Conservation (phyloP, 345 rosid species). For the Sisymbrium altissimum region DNA sequence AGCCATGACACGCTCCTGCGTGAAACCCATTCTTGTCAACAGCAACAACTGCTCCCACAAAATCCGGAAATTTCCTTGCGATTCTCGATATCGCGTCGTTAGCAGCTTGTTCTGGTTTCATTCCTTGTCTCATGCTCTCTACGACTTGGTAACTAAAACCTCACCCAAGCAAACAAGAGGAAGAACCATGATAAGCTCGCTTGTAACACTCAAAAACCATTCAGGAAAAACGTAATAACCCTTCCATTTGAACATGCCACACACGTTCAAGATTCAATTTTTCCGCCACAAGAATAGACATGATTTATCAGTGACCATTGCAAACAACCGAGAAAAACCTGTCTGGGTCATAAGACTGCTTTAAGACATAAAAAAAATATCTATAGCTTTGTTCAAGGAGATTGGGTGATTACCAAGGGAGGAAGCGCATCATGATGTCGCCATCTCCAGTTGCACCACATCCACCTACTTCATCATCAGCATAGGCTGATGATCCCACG, state of each 20-base stretch:
- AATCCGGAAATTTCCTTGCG: conserved; percentile 63
- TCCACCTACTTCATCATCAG: conserved; percentile 83
- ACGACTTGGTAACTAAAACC: conserved; percentile 81
- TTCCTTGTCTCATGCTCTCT: conserved; percentile 90
- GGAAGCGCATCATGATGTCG: conserved; percentile 97
- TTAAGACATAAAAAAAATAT: neutral
- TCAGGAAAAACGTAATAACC: neutral
- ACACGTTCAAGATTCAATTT: neutral
- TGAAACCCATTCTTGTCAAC: conserved; percentile 66
- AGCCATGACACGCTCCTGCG: conserved; percentile 89
- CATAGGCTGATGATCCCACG: conserved; percentile 84
- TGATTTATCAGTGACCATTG: neutral
- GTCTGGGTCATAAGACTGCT: neutral
- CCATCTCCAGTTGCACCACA: conserved; percentile 99
- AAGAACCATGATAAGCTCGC: neutral
- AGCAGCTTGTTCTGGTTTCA: conserved; percentile 79
- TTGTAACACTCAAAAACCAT: neutral
- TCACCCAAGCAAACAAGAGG: neutral
- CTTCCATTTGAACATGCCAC: neutral
- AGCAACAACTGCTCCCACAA: conserved; percentile 89
- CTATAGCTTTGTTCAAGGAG: neutral
- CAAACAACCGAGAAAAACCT: neutral
- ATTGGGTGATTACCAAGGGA: conserved; percentile 65
- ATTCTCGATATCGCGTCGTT: conserved; percentile 81
- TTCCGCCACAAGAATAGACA: neutral